Evolutionary conservation across 257 asterid species (phyloP), one percentile per base, ranked within the genome.

Genomic region (Solanum piurae): DNA sequence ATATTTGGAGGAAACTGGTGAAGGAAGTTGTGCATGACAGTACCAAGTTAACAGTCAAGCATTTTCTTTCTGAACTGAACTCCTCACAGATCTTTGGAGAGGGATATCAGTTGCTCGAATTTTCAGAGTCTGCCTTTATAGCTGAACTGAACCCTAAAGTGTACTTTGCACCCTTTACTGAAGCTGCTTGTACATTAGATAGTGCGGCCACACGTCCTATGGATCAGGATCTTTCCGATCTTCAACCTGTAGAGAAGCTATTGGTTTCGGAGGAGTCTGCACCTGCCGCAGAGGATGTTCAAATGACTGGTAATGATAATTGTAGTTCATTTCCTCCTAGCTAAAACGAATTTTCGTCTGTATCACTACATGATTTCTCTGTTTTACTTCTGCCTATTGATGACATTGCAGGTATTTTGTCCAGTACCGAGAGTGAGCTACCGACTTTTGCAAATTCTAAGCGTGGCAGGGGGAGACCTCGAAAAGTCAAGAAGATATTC

Each of bases 1-100:
- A 87, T 44, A 73, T 87, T 64, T 96, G 99, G 99, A 90, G 91
- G 88, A 91, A 94, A 25, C 21, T 95, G 82, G 83, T 94, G 85
- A 18, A 31, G 44, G 91, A 87, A 91, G 99, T 95, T 89, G 83
- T 92, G n/a, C 34, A 10, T 23, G 92, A 93, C 31, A 92, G 93
- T 88, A 69, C 88, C 14, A 93, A 88, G 93, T 58, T 93, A 7
- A 88, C 91, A 18, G 14, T 90, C 55, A 86, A 91, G 88, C 92
- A 92, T 27, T 33, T 92, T 64, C 87, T 93, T 62, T 34, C 44
- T 25, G 91, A 93, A 21, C 38, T 91, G 88, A 92, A 90, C 76
- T 90, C 92, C 80, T 87, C 92, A 29, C 64, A 80, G 88, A 88
- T 89, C 44, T 62, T 69, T 38, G 90, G 40, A 60, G 92, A 83